Evolutionary conservation across 2,329 filamentous ascomycete genomes (phyloP).

Genomic region (Ceratocystis ficicola): DNA sequence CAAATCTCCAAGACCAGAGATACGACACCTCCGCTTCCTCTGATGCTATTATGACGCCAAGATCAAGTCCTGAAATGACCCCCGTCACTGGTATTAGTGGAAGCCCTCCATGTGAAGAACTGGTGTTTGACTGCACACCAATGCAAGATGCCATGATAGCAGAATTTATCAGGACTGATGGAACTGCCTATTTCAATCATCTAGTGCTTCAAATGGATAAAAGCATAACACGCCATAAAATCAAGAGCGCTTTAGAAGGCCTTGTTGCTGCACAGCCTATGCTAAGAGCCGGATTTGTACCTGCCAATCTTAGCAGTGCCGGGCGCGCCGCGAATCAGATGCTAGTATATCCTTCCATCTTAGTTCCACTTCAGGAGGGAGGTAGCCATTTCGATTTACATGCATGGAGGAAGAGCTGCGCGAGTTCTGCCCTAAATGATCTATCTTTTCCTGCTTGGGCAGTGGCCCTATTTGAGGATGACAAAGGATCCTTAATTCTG

Average conservation of each 20-base stretch:
- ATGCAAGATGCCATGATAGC: constrained; percentile 70
- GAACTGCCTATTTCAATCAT: constrained; percentile 64
- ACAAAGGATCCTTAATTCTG: constrained; percentile 27
- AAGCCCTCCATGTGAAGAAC: constrained; percentile 6
- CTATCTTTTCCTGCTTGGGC: constrained; percentile 52
- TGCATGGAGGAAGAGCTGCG: constrained; percentile 31
- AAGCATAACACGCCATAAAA: constrained; percentile 29
- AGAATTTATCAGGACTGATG: constrained; percentile 56
- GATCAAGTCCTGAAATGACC: constrained; percentile 8
- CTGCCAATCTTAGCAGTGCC: constrained; percentile 31
- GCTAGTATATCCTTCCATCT: constrained; percentile 7
- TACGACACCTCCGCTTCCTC: background rate
- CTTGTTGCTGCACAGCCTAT: constrained; percentile 51
- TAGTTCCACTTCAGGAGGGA: background rate
- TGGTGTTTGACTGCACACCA: constrained; percentile 47
- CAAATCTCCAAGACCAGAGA: background rate
- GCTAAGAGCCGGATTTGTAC: constrained; percentile 60
- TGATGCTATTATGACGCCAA: constrained; percentile 4
- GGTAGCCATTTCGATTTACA: constrained; percentile 27
- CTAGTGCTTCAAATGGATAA: constrained; percentile 42
- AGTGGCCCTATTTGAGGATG: constrained; percentile 36
- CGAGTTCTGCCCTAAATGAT: constrained; percentile 30
- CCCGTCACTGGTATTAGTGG: background rate
- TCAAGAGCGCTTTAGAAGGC: constrained; percentile 48
- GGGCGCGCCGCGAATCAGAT: constrained; percentile 8